Percentiles rank a stretch among this genome's conserved stretches.
phyloP scores from a whole-genome alignment of 2,329 filamentous ascomycete genomes.

The Podosphaera fusca region DNA sequence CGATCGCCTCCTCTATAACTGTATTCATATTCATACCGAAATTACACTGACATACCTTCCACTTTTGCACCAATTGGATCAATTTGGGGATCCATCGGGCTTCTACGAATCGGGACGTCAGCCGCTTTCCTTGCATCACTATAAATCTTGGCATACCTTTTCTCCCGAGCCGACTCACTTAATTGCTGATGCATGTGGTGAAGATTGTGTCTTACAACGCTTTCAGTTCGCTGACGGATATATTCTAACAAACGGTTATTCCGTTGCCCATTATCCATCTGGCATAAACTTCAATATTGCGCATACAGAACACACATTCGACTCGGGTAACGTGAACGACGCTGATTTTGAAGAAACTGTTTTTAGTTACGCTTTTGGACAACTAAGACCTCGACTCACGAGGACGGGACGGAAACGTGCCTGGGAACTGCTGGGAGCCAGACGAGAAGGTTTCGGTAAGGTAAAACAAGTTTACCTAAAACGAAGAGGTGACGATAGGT shows the following conservation, averaged over 20 bases:
- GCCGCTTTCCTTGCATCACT: slow-evolving; percentile 14
- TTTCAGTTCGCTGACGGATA: slow-evolving; percentile 15
- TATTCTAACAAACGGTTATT: slow-evolving; percentile 14
- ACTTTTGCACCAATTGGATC: slow-evolving; percentile 13
- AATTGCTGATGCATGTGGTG: slow-evolving; percentile 15
- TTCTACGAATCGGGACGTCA: slow-evolving; percentile 15
- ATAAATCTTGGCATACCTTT: slow-evolving; percentile 15
- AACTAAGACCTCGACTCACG: slow-evolving; percentile 23
- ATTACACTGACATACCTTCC: slow-evolving; percentile 12
- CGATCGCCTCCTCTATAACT: slow-evolving; percentile 15
- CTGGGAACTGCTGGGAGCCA: slow-evolving; percentile 29
- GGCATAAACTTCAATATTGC: slow-evolving; percentile 14
- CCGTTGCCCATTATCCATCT: slow-evolving; percentile 7
- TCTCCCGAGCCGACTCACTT: slow-evolving; percentile 9
- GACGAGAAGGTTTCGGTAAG: slow-evolving; percentile 24
- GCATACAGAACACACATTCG: slow-evolving; percentile 14
- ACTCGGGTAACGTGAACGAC: slow-evolving; percentile 13
- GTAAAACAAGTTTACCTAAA: slow-evolving; percentile 31
- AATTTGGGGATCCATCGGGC: slow-evolving; percentile 15
- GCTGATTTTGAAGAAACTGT: slow-evolving; percentile 7
- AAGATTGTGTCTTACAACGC: slow-evolving; percentile 14
- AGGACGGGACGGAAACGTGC: slow-evolving; percentile 26
- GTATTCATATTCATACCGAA: slow-evolving; percentile 11
- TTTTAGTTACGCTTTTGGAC: slow-evolving; percentile 23
- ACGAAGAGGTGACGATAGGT: slow-evolving; percentile 28